A percentile compares a stretch with the other conserved stretches of the same genome.
Conservation (phyloP, 208 protist genomes). For the Trypanosoma congolense region DNA sequence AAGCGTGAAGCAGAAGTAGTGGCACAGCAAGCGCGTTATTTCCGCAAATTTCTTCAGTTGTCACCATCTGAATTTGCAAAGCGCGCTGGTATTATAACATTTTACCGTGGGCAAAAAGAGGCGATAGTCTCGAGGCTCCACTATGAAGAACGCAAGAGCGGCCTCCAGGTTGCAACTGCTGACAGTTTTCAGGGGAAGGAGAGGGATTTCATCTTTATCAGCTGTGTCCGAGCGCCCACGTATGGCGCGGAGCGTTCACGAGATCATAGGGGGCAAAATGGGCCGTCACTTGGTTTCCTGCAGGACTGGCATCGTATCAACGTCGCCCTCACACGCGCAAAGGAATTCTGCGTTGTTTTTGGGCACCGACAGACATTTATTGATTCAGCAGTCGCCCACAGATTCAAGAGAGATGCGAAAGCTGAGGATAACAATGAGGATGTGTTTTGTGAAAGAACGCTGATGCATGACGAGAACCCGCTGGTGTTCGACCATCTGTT, state of each 20-base stretch:
- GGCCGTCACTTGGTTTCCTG: conserved; percentile 79
- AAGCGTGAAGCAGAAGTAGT: conserved; percentile 47
- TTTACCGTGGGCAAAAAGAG: conserved; percentile 70
- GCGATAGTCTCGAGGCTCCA: conserved; percentile 39
- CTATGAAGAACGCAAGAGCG: conserved; percentile 41
- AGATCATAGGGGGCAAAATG: not conserved
- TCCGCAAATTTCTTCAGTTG: conserved; percentile 47
- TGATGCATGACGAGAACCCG: conserved; percentile 50
- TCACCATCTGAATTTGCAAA: conserved; percentile 43
- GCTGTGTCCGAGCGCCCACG: conserved; percentile 66
- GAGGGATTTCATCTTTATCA: conserved; percentile 91
- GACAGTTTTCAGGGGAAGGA: conserved; percentile 94
- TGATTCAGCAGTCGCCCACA: conserved; percentile 14
- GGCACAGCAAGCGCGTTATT: conserved; percentile 62
- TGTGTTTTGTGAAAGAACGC: conserved; percentile 6
- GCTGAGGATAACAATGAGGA: conserved; percentile 10
- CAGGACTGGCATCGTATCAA: conserved; percentile 86
- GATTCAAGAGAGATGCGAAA: conserved; percentile 2
- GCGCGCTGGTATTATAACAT: conserved; percentile 76
- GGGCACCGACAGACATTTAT: conserved; percentile 41
- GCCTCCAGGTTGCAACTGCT: conserved; percentile 83
- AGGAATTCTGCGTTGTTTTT: conserved; percentile 77
- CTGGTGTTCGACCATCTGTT: conserved; percentile 45
- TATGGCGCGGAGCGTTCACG: not conserved
- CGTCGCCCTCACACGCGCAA: conserved; percentile 90